Evolutionary conservation across 2,329 filamentous ascomycete genomes (phyloP).

Genomic region (Teratosphaeria gauchensis): DNA sequence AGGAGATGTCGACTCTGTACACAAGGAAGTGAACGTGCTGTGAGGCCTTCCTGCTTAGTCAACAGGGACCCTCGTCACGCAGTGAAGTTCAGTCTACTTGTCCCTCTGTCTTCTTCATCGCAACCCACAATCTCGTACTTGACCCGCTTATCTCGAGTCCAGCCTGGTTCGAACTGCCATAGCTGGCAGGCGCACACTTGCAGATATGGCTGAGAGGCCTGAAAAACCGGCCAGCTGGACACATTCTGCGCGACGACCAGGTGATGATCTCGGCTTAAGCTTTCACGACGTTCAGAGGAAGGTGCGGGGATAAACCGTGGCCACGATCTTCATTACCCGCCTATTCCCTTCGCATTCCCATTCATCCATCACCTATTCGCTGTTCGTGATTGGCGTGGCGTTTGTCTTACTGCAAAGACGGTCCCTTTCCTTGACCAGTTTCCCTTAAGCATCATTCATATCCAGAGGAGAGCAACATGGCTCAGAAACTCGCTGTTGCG

Average conservation of each 20-base stretch:
- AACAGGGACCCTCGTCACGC: neutral
- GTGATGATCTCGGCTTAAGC: neutral
- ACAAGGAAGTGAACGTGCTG: neutral
- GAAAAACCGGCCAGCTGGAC: too few species aligned
- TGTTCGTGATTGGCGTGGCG: neutral
- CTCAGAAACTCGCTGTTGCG: conserved; percentile 15
- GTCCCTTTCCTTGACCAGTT: neutral
- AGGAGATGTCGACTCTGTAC: neutral
- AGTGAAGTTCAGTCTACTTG: neutral
- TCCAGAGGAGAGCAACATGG: conserved; percentile 1
- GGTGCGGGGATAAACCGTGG: neutral
- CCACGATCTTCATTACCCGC: neutral
- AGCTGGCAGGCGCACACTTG: too few species aligned
- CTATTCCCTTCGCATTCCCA: neutral
- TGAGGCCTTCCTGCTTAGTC: neutral
- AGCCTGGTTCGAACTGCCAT: too few species aligned
- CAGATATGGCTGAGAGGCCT: too few species aligned
- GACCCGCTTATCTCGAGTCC: too few species aligned
- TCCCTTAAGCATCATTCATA: neutral
- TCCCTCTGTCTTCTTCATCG: neutral
- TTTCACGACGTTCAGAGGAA: neutral
- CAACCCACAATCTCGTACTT: too few species aligned
- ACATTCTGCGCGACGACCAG: neutral
- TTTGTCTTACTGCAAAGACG: neutral
- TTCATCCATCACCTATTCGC: too few species aligned